Base-by-base conservation (phyloP, 2,329 filamentous ascomycete species). In the Lasiodiplodia sp. region DNA sequence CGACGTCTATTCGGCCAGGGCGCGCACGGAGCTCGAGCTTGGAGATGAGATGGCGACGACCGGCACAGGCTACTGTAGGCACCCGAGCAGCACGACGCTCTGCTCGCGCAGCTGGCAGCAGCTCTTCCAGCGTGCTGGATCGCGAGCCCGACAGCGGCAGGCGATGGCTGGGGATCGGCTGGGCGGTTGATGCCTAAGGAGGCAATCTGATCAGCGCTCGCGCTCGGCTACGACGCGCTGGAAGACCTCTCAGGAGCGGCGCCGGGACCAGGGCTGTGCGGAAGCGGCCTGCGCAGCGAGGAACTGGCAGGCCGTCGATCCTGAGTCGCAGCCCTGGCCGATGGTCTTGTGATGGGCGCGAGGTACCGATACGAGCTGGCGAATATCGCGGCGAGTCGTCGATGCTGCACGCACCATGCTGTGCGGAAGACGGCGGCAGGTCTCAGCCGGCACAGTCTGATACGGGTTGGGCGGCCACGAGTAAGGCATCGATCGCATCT, bases 191-290 rank as follows among this genome's bases (percentile, higher is more conserved):
- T 66, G 64, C 64, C 64, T 57, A 49, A 66, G 52, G 64, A 49
- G 64, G 64, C 64, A 66, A 66, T 55, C 64, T 66, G 64, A 66
- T 66, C 64, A 66, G 38, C 64, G 51, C 40, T 34, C 58, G 12
- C 49, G 58, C 58, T 63, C 58, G 58, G 58, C 40, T 49, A 63
- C 58, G 58, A 63, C 40, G 58, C 40, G 58, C 58, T 49, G 55
- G 55, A 21, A 14, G 58, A 40, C 40, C 40, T 8, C 44, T 63
- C 58, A 63, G 58, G 58, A 63, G 58, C 58, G 40, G 25, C 58
- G 58, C 40, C 58, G 47, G 58, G 58, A 63, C 58, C 58, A 63
- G 58, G 58, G 58, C 58, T 34, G 58, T 51, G 58, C 58, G 40
- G 58, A 63, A 49, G 58, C 58, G 57, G 57, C 57, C 57, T 58